Base-by-base conservation (phyloP, 139 green algal species). In the Astrephomene gubernaculifera region DNA sequence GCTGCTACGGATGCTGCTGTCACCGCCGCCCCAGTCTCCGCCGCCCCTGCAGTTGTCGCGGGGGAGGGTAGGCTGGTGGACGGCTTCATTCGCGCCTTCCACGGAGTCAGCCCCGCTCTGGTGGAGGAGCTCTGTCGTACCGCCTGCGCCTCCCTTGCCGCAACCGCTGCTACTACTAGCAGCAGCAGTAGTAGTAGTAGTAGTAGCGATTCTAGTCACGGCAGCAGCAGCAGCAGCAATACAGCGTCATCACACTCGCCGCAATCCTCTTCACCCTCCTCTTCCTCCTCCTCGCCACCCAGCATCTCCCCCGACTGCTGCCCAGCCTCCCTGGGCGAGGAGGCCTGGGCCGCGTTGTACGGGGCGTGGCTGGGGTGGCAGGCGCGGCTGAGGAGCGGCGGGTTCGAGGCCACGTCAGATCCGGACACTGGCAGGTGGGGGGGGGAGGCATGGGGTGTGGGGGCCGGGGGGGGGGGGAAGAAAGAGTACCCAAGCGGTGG, bases 71-170 rank as follows among this genome's bases (percentile, higher is more conserved):
- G n/a, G 38, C 45, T 92, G 24, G 2, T 70, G 29, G 70, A 82
- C 27, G 90, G 84, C 33, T 65, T 74, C 38, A 87, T 93, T 68
- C 86, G 94, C 0, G 90, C 88, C 8, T 97, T 93, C 86, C 83
- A 91, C 36, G 95, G 95, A 1, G 93, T 96, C 1, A 96, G 93
- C 38, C 94, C 94, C 1, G 71, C 74, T 3, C 74, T 97, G 74
- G 89, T 89, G 27, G 41, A 88, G 21, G 93, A 97, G 72, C 85
- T 97, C 6, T 94, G 90, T 27, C 19, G 31, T 0, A 38, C 29
- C 0, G 70, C 57, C 12, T 70, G 82, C n/a, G n/a, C n/a, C n/a
- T n/a, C n/a, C n/a, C n/a, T n/a, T n/a, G n/a, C n/a, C n/a, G n/a
- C n/a, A n/a, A n/a, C n/a, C n/a, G n/a, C n/a, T n/a, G n/a, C n/a